Conservation (phyloP, 306 rosid species). For the Prunus armeniaca region DNA sequence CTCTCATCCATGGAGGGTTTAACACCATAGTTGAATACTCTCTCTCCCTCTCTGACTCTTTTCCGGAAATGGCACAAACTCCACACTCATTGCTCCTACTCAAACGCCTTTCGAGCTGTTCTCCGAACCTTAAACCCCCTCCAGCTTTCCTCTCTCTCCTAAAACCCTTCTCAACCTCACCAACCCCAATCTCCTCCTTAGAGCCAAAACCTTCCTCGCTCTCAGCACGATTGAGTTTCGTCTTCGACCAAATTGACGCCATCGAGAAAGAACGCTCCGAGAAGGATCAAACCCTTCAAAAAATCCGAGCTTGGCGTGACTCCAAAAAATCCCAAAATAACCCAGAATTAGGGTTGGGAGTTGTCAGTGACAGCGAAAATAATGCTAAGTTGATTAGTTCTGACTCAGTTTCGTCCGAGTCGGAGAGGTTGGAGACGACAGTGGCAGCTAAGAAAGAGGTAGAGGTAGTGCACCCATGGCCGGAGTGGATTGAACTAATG, state of each 20-base stretch:
- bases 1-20: constrained; percentile 31
- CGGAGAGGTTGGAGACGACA: constrained; percentile 1
- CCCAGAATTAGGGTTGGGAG: constrained; percentile 17
- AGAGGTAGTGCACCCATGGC: constrained; percentile 94
- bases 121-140: constrained; percentile 32
- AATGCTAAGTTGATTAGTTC: background rate
- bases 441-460: constrained; percentile 30
- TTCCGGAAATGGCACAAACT: constrained; percentile 47
- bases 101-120: constrained; percentile 46
- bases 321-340: constrained; percentile 37
- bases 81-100: constrained; percentile 62
- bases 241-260: constrained; percentile 91
- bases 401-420: background rate
- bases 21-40: background rate
- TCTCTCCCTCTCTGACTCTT: background rate
- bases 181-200: constrained; percentile 26
- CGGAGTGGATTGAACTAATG: constrained; percentile 94
- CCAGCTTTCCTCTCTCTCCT: constrained; percentile 23
- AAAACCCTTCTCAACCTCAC: constrained; percentile 49
- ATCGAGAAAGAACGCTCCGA: constrained; percentile 78
- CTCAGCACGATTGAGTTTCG: constrained; percentile 83
- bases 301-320: constrained; percentile 85
- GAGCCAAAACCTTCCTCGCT: constrained; percentile 59
- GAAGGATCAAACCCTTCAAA: constrained; percentile 80
- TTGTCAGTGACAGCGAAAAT: background rate